Base-by-base conservation (phyloP, 148 eudicot genomes). In the Heliamphora exappendiculata region DNA sequence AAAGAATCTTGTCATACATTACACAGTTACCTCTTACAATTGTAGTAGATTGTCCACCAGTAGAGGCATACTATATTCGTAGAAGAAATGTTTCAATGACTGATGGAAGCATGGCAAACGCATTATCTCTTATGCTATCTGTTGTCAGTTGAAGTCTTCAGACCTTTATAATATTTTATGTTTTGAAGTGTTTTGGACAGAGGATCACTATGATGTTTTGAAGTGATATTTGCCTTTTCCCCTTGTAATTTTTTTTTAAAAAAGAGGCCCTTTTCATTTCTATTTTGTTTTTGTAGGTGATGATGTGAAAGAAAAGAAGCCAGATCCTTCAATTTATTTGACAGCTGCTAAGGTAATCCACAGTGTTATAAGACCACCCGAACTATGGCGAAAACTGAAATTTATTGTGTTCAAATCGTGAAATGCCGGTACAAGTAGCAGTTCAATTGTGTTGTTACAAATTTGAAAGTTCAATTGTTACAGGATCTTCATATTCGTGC, bases 301-400 rank as follows among this genome's bases (percentile, higher is more conserved):
- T 84, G 99, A 95, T 81, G 99, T 95, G 62, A 92, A 95, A 82
- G 88, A 89, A 85, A 95, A 95, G 89, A 95, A 95, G 78, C 99
- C 99, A 5, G 91, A 95, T 85, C 99, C 99, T 57, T 87, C 92
- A 24, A 95, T 95, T 34, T 95, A 95, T 81, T 17, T 91, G 57
- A 83, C 96, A 64, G 97, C 99, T 69, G 85, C 89, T 26, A 81
- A 86, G 93, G 99, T 95, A 75, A 70, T 78, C n/a, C 49, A 45
- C 8, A 11, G 11, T 17, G 19, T n/a, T 49, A 34, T 60, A 20
- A n/a, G n/a, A n/a, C n/a, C n/a, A n/a, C n/a, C n/a, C n/a, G n/a
- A n/a, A n/a, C 47, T 9, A 65, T 78, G 26, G 8, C 28, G 26
- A 36, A 59, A 11, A 8, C 4, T 53, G 47, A 14, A 9, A 34